Conservation (phyloP, 1,139 yeast genomes). For the Candida sp. region DNA sequence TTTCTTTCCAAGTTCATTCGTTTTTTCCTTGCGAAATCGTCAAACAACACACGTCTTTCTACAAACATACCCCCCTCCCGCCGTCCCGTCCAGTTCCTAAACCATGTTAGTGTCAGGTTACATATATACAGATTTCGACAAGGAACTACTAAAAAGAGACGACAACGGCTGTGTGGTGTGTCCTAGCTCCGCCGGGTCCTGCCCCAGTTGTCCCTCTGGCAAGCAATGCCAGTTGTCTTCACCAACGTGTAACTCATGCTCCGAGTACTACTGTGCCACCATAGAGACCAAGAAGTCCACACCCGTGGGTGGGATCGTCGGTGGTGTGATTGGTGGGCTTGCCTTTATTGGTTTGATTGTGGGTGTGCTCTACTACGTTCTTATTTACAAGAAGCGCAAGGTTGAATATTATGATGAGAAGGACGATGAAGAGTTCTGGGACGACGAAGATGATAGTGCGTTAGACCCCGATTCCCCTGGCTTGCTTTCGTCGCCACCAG, state of each 20-base stretch:
- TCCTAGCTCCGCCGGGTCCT: constrained; percentile 34
- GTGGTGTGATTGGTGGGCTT: constrained; percentile 64
- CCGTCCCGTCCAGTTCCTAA: no score
- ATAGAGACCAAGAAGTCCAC: constrained; percentile 16
- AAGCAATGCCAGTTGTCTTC: constrained; percentile 56
- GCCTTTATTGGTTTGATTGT: constrained; percentile 38
- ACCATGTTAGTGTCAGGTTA: constrained; percentile 2
- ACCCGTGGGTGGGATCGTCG: constrained; percentile 62
- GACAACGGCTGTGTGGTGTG: constrained; percentile 55
- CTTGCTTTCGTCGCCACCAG: neutral
- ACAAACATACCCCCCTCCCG: no score
- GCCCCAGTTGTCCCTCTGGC: constrained; percentile 59
- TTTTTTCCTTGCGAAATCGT: neutral
- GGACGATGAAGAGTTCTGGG: constrained; percentile 17
- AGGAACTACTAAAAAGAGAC: constrained; percentile 16
- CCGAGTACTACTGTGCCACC: constrained; percentile 54
- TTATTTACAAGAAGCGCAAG: constrained; percentile 31
- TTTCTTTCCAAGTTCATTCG: neutral
- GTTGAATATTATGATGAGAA: constrained; percentile 20
- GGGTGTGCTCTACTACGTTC: constrained; percentile 38
- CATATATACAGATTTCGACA: constrained; percentile 2
- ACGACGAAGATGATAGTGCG: constrained; percentile 17
- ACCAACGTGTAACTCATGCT: constrained; percentile 61
- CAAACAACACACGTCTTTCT: neutral
- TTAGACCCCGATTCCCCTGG: constrained; percentile 2